Conservation (phyloP, 208 protist species). For the Herpetomonas tarakana region DNA sequence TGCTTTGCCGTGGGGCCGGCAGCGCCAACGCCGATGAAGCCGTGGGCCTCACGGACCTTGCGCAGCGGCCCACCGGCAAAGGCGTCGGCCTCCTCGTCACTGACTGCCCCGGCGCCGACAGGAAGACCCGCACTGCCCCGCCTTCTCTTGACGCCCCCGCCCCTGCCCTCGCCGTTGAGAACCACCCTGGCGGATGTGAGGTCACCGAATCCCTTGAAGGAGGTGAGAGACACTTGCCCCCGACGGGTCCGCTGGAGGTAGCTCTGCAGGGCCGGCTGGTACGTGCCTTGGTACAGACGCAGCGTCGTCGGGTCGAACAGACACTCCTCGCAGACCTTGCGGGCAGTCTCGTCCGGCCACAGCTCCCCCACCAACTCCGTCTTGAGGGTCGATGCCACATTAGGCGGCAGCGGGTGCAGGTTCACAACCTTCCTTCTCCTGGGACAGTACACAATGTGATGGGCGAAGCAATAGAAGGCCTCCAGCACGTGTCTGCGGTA, state of each 20-base stretch:
- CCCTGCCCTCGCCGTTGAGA: conserved; percentile 13
- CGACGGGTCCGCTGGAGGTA: conserved; percentile 47
- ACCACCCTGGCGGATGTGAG: conserved; percentile 48
- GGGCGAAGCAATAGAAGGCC: conserved; percentile 86
- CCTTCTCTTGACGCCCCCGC: conserved; percentile 5
- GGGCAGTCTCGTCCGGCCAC: conserved; percentile 35
- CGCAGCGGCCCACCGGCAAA: conserved; percentile 29
- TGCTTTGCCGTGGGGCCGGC: not conserved
- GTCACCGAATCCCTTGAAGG: conserved; percentile 60
- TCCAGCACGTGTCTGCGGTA: conserved; percentile 52
- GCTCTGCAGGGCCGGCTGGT: conserved; percentile 37
- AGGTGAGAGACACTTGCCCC: conserved; percentile 55
- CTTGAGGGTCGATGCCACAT: conserved; percentile 17
- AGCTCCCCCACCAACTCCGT: conserved; percentile 46
- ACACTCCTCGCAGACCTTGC: conserved; percentile 62
- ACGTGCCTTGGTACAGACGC: conserved; percentile 42
- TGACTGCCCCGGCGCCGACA: not conserved
- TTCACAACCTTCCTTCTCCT: conserved; percentile 29
- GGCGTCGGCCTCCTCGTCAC: conserved; percentile 7
- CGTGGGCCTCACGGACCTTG: conserved; percentile 31
- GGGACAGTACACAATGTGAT: conserved; percentile 89
- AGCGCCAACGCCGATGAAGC: conserved; percentile 21
- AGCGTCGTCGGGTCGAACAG: conserved; percentile 59
- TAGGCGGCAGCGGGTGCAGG: conserved; percentile 45
- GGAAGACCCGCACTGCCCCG: not conserved